phyloP scores from a whole-genome alignment of 75 land plant species.

The Pinus taeda region DNA sequence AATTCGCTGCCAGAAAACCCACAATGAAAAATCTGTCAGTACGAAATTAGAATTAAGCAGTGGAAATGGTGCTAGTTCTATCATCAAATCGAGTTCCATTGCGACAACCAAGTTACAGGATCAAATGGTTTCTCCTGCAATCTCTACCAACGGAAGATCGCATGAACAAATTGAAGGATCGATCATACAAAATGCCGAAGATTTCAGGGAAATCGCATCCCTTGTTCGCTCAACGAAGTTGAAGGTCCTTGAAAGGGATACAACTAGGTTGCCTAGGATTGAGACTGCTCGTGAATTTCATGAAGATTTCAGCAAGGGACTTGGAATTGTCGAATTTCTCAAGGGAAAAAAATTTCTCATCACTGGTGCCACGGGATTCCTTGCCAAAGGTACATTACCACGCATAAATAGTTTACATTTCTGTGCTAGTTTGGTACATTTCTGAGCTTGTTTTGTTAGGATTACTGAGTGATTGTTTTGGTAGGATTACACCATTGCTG shows the following conservation, averaged over 20 bases:
- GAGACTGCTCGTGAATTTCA: neutral
- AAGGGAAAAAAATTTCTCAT: constrained; percentile 59
- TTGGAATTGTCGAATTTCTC: constrained; percentile 57
- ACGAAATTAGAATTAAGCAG: neutral
- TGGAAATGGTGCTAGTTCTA: neutral
- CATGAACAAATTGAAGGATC: too few species aligned
- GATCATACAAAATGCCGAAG: neutral
- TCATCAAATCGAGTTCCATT: neutral
- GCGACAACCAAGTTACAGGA: neutral
- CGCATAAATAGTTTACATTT: neutral
- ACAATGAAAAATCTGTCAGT: neutral
- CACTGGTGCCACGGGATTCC: constrained; percentile 88
- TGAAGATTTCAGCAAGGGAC: neutral
- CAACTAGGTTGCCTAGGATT: neutral
- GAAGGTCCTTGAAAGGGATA: neutral
- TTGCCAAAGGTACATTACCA: constrained; percentile 63
- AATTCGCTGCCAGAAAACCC: neutral
- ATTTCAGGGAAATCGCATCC: neutral
- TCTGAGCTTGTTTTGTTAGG: too few species aligned
- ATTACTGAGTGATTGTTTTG: too few species aligned
- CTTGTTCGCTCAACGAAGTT: neutral
- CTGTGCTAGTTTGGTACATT: too few species aligned
- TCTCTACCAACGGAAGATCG: too few species aligned
- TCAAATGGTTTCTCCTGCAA: neutral
- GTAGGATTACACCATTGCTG: too few species aligned